phyloP scores from a whole-genome alignment of 495 filamentous ascomycete species.

The Trichocladium uniseriatum region DNA sequence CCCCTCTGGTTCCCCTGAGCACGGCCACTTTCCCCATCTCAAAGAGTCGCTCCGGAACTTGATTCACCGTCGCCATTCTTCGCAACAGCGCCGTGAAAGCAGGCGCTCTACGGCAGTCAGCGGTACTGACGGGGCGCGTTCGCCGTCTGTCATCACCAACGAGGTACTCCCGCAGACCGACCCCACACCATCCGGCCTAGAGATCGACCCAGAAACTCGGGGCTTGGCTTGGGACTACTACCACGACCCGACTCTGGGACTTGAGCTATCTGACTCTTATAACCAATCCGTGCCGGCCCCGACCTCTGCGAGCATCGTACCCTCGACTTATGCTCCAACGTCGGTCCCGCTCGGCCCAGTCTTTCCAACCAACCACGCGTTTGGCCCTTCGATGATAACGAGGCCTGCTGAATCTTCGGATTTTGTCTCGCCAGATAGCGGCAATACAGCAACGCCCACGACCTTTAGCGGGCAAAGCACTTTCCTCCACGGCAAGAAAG shows the following conservation, averaged over 20 bases:
- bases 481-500: conserved; percentile 6
- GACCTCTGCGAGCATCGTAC: conserved; percentile 4
- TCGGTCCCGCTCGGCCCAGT: conserved; percentile 10
- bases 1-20: conserved; percentile 7
- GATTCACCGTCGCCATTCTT: conserved; percentile 14
- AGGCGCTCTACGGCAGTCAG: conserved; percentile 16
- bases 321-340: conserved; percentile 1
- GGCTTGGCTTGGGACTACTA: conserved; percentile 28
- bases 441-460: conserved; percentile 15
- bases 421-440: conserved; percentile 15
- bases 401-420: conserved; percentile 12
- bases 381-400: neutral
- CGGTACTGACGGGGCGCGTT: conserved; percentile 18
- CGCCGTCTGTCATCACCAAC: conserved; percentile 17
- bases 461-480: conserved; percentile 14
- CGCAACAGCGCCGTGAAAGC: conserved; percentile 21
- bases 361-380: conserved; percentile 8
- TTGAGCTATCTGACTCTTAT: conserved; percentile 5
- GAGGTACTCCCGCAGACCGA: conserved; percentile 9
- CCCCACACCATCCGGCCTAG: conserved; percentile 8
- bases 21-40: conserved; percentile 14
- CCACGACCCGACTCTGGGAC: conserved; percentile 19
- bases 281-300: conserved; percentile 5
- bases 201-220: conserved; percentile 20
- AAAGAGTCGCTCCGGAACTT: conserved; percentile 19